Percentiles rank a stretch among this genome's conserved stretches.
Evolutionary conservation across 139 green algal genomes (phyloP).

Genomic region (Volvox africanus): DNA sequence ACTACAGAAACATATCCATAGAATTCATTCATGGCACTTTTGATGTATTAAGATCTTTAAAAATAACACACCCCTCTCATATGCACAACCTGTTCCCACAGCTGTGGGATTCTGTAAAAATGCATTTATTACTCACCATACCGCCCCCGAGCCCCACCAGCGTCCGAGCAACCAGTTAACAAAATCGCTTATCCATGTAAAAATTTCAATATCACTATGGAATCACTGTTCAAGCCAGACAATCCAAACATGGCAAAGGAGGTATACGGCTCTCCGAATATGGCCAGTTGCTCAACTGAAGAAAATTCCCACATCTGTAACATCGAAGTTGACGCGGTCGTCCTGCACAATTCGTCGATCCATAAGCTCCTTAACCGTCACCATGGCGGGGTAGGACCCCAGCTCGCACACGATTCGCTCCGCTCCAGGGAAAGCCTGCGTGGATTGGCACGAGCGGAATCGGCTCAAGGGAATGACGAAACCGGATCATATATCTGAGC

Average conservation of each 20-base stretch:
- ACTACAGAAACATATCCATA: too few relatives aligned
- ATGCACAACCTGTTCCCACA: background rate
- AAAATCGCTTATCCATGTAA: too few relatives aligned
- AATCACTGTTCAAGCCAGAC: background rate
- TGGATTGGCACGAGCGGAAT: background rate
- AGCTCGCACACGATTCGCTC: conserved; percentile 63
- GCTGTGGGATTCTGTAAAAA: background rate
- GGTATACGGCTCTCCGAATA: background rate
- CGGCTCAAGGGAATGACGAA: too few relatives aligned
- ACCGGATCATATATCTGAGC: too few relatives aligned
- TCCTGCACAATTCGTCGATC: conserved; percentile 64
- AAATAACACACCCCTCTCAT: background rate
- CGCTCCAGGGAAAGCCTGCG: conserved; percentile 60
- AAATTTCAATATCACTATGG: too few relatives aligned
- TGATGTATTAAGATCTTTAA: too few relatives aligned
- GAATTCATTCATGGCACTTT: too few relatives aligned
- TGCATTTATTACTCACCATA: background rate
- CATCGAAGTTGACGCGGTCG: conserved; percentile 42
- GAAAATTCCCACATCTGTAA: background rate
- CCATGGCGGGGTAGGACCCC: conserved; percentile 31
- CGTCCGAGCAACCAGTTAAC: background rate
- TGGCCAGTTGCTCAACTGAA: background rate
- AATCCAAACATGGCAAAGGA: background rate
- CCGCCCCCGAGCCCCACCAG: too few relatives aligned
- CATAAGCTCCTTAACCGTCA: conserved; percentile 61